Evolutionary conservation across 1,284 basidiomycete species (phyloP), one percentile per base, ranked within the genome.

Genomic region (Microbotryomycetes sp.): DNA sequence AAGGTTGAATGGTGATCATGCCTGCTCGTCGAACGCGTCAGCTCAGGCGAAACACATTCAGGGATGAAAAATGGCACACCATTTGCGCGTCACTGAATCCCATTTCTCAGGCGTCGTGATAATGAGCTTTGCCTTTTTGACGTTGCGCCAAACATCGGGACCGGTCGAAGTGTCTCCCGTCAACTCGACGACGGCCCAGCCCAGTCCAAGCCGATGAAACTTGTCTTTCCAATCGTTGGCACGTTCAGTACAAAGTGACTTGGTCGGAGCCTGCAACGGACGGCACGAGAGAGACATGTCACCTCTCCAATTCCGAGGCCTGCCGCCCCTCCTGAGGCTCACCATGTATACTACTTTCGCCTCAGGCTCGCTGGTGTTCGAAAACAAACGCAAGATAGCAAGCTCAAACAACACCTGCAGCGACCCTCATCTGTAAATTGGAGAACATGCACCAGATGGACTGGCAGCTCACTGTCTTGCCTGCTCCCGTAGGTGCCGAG

Each of bases 81-180:
- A 88, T 71, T 86, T 86, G 30, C 92, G 81, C 2, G 92, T 94
- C 53, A 96, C 77, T 48, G 88, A 88, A 69, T 96, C 92, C 87
- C 89, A 92, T 76, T 97, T 97, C 76, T 97, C 94, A 0, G 89
- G 90, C 85, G 77, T 78, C 14, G 77, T 75, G 50, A 78, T 69
- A 50, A 96, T 90, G 53, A 97, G 81, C 22, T 83, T 81, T 0
- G 88, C 84, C 58, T 80, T 80, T 70, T 83, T 84, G 0, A 86
- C 84, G 49, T 86, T 85, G n/a, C 83, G 23, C 61, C 57, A 62
- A 81, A 80, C 70, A 58, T 52, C 80, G 80, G 4, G 83, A 83
- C 61, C 81, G 80, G 29, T 81, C 75, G 19, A 81, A 1, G 89
- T 91, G 72, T 97, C 93, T 2, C 93, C 94, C 0, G 94, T 98